Evolutionary conservation across 768 basidiomycete genomes (phyloP), one percentile per base, ranked within the genome.

Genomic region (Podaxis sp.): DNA sequence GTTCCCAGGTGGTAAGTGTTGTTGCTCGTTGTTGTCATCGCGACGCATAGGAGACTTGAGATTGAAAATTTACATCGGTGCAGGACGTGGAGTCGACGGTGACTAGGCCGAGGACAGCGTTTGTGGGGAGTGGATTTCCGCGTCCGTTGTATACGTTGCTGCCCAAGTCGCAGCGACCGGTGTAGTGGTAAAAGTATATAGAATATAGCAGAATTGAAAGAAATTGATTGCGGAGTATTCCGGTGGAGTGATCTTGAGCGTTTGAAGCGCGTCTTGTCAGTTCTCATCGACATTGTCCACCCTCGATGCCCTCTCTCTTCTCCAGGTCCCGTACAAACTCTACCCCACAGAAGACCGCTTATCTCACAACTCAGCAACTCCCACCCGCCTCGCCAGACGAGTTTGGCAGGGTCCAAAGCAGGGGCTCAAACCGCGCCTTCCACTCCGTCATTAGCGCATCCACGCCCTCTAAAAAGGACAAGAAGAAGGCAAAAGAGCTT

Each of bases 251-350:
- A 68, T 67, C 63, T 63, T 63, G 65, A 64, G 62, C 63, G 66
- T 61, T 61, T 66, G 47, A 50, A 35, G 65, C 62, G 59, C 65
- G 63, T 68, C 66, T 61, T 69, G 66, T 70, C 44, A 57, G 40
- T 69, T 68, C 72, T 71, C 74, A 70, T 72, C 73, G 21, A 21
- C 21, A 1, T 21, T 21, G 71, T 66, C 65, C 68, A 25, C 63
- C 69, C 68, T 69, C 80, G 75, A 89, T 90, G 88, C 87, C 82
- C 77, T 87, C 84, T 72, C 70, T 89, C 74, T 90, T 90, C 74
- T 88, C 88, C 71, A 84, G 88, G 66, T 70, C 84, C 63, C 82
- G 88, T 55, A 87, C 87, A 51, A 79, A 76, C 58, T 88, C 88
- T 21, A 81, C 82, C 2, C 75, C 83, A 38, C 70, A 73, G 51